phyloP scores from a whole-genome alignment of 192 early-diverging fungal species.

The Umbelopsis sp. region DNA sequence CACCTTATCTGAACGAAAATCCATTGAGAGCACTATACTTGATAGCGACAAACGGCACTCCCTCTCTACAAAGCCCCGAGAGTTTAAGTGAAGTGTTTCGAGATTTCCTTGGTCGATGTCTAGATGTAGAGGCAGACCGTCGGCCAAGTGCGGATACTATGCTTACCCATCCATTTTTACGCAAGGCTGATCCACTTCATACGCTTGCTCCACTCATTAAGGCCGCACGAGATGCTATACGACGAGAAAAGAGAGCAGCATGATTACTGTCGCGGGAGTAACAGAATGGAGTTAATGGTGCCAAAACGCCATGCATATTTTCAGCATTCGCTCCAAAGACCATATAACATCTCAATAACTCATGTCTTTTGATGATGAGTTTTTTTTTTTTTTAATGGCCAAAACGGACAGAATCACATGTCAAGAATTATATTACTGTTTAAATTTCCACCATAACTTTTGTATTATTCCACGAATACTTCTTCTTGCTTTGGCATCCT shows the following conservation, averaged over 20 bases:
- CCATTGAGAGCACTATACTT: conserved; percentile 69
- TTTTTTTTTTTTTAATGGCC: neutral
- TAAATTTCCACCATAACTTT: neutral
- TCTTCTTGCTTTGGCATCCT: neutral
- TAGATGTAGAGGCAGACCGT: conserved; percentile 62
- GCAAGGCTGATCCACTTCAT: conserved; percentile 54
- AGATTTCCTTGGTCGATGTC: conserved; percentile 58
- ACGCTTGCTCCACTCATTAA: conserved; percentile 60
- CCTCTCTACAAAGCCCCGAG: conserved; percentile 68
- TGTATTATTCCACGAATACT: neutral
- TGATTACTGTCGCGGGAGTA: neutral
- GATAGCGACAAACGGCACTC: conserved; percentile 82
- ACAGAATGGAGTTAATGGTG: too few relatives aligned
- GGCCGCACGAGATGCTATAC: conserved; percentile 44
- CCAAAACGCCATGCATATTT: neutral
- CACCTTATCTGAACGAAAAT: conserved; percentile 73
- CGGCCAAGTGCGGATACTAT: conserved; percentile 60
- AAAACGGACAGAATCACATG: neutral
- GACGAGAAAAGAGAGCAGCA: conserved; percentile 27
- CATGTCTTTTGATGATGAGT: neutral
- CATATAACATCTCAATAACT: neutral
- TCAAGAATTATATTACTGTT: neutral
- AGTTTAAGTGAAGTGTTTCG: conserved; percentile 48
- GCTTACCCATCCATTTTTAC: conserved; percentile 63
- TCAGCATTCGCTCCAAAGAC: neutral